Conservation (phyloP, 495 filamentous ascomycete genomes). For the Neurospora sublineolata region DNA sequence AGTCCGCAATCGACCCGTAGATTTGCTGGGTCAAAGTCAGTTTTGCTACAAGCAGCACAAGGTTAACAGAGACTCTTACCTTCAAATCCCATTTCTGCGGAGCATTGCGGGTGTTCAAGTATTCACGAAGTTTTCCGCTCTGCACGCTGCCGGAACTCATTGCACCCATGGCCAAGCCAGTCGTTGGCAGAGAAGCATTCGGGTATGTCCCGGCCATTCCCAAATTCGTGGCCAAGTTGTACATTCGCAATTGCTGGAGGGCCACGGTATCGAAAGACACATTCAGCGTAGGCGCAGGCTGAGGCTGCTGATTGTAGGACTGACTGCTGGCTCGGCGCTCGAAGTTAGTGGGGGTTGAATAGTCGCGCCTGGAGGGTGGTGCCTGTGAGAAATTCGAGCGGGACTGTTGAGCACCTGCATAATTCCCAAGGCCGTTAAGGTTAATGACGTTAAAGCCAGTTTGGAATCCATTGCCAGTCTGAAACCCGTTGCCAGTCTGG, state of each 20-base stretch:
- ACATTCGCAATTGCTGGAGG: constrained; percentile 13
- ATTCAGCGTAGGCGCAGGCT: constrained; percentile 12
- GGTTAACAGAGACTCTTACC: constrained; percentile 33
- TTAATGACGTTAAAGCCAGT: not conserved
- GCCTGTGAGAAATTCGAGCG: not conserved
- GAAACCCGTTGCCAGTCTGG: not conserved
- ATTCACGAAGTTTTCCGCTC: constrained; percentile 69
- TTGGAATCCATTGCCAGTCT: not conserved
- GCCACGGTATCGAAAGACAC: constrained; percentile 7
- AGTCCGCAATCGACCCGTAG: constrained; percentile 81
- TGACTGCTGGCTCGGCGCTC: constrained; percentile 18
- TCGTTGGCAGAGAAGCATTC: not conserved
- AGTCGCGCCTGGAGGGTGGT: not conserved
- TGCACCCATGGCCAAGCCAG: not conserved
- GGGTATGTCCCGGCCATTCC: not conserved
- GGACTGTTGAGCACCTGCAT: not conserved
- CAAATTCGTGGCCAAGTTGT: not conserved
- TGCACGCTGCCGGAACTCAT: constrained; percentile 45
- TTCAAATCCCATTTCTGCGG: constrained; percentile 57
- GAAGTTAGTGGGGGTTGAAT: constrained; percentile 9
- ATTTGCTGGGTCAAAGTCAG: constrained; percentile 51
- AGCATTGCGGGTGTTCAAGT: constrained; percentile 57
- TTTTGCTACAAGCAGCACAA: not conserved
- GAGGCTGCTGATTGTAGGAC: constrained; percentile 18
- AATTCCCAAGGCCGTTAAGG: not conserved